phyloP scores from a whole-genome alignment of 176 grass and related monocot genomes.

The Stipa capillata region DNA sequence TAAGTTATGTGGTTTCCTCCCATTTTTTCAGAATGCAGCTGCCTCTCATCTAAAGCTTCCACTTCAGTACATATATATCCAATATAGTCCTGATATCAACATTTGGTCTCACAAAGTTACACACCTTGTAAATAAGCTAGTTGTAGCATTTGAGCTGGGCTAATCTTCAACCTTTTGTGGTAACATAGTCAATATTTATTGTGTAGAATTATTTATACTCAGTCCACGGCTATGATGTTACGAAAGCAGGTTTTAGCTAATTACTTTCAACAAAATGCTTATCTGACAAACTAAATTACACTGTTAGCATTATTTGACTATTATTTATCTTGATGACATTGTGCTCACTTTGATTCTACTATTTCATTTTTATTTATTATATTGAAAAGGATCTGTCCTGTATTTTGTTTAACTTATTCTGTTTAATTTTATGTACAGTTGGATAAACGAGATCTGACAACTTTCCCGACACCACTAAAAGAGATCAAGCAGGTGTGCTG shows the following conservation, averaged over 20 bases:
- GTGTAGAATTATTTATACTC: neutral
- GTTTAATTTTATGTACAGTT: conserved; percentile 29
- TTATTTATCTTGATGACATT: neutral
- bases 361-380: neutral
- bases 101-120: neutral
- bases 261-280: neutral
- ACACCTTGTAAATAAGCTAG: neutral
- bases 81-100: neutral
- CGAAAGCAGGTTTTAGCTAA: neutral
- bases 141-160: neutral
- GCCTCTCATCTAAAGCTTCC: neutral
- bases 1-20: conserved; percentile 17
- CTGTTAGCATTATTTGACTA: neutral
- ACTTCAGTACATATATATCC: neutral
- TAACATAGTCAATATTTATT: neutral
- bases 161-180: neutral
- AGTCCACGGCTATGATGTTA: neutral
- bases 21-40: neutral
- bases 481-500: conserved; percentile 44
- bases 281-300: neutral
- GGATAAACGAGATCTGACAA: conserved; percentile 38
- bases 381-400: neutral
- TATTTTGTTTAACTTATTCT: neutral
- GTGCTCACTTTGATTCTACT: neutral
- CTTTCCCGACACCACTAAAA: conserved; percentile 27